phyloP scores from a whole-genome alignment of 1,284 basidiomycete species.

The Rhizopogon hawkerae region DNA sequence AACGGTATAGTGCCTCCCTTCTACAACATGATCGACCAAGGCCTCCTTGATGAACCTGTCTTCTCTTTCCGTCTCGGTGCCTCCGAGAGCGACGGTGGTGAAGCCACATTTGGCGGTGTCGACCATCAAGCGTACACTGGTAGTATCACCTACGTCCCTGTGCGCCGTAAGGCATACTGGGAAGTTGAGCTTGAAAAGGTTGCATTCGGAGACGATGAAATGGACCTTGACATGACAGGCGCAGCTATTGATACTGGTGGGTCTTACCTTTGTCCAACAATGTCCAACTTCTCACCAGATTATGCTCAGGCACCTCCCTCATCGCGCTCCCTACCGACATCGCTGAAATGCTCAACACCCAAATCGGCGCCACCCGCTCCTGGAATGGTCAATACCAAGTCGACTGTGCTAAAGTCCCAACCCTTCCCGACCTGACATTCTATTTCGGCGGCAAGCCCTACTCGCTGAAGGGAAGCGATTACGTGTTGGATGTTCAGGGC shows the following conservation, averaged over 20 bases:
- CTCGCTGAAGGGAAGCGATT: slow-evolving; percentile 77
- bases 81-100: slow-evolving; percentile 85
- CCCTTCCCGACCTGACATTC: slow-evolving; percentile 83
- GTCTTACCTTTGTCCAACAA: slow-evolving; percentile 12
- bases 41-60: slow-evolving; percentile 76
- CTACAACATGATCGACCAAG: slow-evolving; percentile 87
- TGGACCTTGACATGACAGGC: slow-evolving; percentile 85
- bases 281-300: not conserved
- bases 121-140: slow-evolving; percentile 77
- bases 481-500: slow-evolving; percentile 81
- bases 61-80: slow-evolving; percentile 94
- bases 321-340: slow-evolving; percentile 91
- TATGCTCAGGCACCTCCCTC: slow-evolving; percentile 68
- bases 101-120: slow-evolving; percentile 90
- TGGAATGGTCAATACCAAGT: slow-evolving; percentile 95
- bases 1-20: slow-evolving; percentile 93
- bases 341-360: slow-evolving; percentile 96
- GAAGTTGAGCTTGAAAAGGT: slow-evolving; percentile 91
- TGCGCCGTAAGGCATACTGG: slow-evolving; percentile 98
- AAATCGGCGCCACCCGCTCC: slow-evolving; percentile 86
- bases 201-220: slow-evolving; percentile 73
- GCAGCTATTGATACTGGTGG: slow-evolving; percentile 94
- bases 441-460: slow-evolving; percentile 77
- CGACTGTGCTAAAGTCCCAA: slow-evolving; percentile 79
- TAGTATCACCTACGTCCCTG: slow-evolving; percentile 80